Conservation (phyloP, 2,329 filamentous ascomycete species). For the Cladosporium velox region DNA sequence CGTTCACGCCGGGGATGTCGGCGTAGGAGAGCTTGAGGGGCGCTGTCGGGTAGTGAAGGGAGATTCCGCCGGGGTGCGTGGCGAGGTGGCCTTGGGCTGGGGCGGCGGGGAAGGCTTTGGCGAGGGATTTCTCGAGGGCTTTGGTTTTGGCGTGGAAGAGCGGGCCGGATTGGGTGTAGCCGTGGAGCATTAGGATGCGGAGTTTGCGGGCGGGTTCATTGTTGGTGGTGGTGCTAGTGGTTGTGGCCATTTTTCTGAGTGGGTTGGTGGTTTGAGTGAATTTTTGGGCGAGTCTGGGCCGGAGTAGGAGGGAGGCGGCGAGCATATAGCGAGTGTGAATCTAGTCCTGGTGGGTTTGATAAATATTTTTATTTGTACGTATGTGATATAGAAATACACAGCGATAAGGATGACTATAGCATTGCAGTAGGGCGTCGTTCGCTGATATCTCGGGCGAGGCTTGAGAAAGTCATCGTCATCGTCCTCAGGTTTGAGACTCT, state of each 20-base stretch:
- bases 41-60: slow-evolving; percentile 51
- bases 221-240: not conserved
- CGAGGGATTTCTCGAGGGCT: slow-evolving; percentile 77
- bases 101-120: slow-evolving; percentile 69
- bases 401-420: not conserved
- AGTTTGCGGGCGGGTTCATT: slow-evolving; percentile 33
- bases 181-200: slow-evolving; percentile 56
- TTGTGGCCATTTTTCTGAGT: slow-evolving; percentile 18
- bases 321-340: slow-evolving; percentile 14
- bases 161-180: slow-evolving; percentile 86
- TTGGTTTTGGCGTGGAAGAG: slow-evolving; percentile 88
- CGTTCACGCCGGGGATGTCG: slow-evolving; percentile 59
- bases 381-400: not conserved
- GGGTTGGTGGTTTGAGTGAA: not conserved
- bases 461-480: slow-evolving; percentile 5
- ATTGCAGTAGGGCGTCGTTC: slow-evolving; percentile 8
- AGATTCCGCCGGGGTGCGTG: slow-evolving; percentile 41
- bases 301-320: not conserved
- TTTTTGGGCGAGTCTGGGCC: slow-evolving; percentile 10
- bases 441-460: slow-evolving; percentile 10
- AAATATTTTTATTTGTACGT: not conserved
- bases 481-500: not conserved
- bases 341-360: no score
- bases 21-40: slow-evolving; percentile 45
- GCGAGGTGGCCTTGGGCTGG: slow-evolving; percentile 47